Evolutionary conservation across 2,329 filamentous ascomycete species (phyloP), one percentile per base, ranked within the genome.

Genomic region (Alternaria gaisen): DNA sequence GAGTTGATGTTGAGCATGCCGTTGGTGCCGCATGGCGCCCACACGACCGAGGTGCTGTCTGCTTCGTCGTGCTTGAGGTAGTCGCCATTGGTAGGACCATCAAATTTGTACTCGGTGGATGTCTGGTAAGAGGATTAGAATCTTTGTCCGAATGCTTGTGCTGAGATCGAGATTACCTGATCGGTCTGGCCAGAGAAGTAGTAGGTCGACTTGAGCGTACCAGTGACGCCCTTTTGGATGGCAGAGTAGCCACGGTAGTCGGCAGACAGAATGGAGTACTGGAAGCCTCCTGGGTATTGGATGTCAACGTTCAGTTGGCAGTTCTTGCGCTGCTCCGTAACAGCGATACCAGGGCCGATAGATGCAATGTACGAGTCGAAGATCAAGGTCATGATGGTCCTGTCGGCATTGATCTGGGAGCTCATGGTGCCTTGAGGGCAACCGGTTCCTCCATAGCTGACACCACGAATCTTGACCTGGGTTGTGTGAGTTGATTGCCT

Each of bases 1-100:
- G 82, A 84, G 78, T 86, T 85, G 79, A 86, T 83, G 77, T 85
- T 85, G 68, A 86, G 79, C 63, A 83, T 75, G 58, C 82, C 82
- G 40, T 81, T 78, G 22, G 75, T 71, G 53, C 83, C 83, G 75
- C 84, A 86, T 16, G 83, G 83, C 50, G 83, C 85, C 84, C 84
- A 86, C 61, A 85, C 81, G 41, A 79, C 77, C 36, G 81, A 82
- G 42, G 80, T 79, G 67, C 79, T 77, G 53, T 80, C 78, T 59
- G 84, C 79, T 52, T 75, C 63, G 63, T 80, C 77, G 66, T 77
- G 72, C 73, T 80, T 80, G 55, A 78, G 68, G 66, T 79, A 80
- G 63, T 79, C 75, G 52, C 75, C 76, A 42, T 63, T 74, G 14
- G 72, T 61, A n/a, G 77, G 77, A n/a, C 77, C 77, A 3, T 71